phyloP scores from a whole-genome alignment of 805 yeast genomes.

The Blastobotrys americana region DNA sequence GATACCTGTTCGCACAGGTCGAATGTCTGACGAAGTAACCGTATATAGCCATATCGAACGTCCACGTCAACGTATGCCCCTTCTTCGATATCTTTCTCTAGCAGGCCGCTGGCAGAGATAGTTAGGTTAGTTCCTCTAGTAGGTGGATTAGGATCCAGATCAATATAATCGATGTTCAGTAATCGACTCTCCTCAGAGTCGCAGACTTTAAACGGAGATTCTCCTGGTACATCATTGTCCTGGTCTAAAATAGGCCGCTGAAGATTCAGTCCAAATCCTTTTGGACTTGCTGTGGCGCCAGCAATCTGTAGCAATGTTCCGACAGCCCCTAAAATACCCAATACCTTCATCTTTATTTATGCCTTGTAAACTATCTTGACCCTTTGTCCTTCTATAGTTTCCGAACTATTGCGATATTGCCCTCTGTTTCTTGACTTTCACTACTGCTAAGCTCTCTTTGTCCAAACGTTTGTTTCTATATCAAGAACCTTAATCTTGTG shows the following conservation, averaged over 20 bases:
- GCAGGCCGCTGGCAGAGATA: slow-evolving; percentile 62
- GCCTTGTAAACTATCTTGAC: too few relatives aligned
- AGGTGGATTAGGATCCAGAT: slow-evolving; percentile 82
- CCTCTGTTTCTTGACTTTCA: too few relatives aligned
- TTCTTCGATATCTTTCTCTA: slow-evolving; percentile 51
- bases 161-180: slow-evolving; percentile 52
- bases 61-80: slow-evolving; percentile 95
- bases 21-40: slow-evolving; percentile 78
- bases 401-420: too few relatives aligned
- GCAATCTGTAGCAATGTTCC: background rate
- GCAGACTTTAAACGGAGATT: slow-evolving; percentile 75
- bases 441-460: too few relatives aligned
- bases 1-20: slow-evolving; percentile 85
- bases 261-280: background rate
- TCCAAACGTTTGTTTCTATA: too few relatives aligned
- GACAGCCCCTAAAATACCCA: slow-evolving; percentile 1
- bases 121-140: slow-evolving; percentile 76
- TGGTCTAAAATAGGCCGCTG: background rate
- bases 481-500: too few relatives aligned
- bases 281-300: background rate
- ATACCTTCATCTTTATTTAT: slow-evolving; percentile 15
- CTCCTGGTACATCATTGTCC: slow-evolving; percentile 60
- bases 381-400: too few relatives aligned
- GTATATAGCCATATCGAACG: slow-evolving; percentile 87
- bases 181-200: slow-evolving; percentile 59